Evolutionary conservation across 2,329 filamentous ascomycete species (phyloP).

Genomic region (Botrytis tulipae): DNA sequence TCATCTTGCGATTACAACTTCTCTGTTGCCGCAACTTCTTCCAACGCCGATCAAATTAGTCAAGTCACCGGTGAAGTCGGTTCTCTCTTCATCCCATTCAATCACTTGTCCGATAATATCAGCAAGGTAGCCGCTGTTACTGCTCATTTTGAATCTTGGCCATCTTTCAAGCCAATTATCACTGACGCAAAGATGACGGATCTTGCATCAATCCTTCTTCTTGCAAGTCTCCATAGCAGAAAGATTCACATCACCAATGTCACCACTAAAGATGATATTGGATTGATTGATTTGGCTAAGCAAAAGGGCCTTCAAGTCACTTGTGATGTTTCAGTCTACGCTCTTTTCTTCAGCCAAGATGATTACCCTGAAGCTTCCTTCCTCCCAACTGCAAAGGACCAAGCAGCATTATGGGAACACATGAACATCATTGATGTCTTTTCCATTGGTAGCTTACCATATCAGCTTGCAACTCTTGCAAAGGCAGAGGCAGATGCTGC

Average conservation of each 20-base stretch:
- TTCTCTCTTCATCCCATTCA: constrained; percentile 80
- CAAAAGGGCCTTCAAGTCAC: constrained; percentile 79
- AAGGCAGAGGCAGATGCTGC: constrained; percentile 55
- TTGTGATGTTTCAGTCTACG: constrained; percentile 79
- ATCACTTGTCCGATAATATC: constrained; percentile 74
- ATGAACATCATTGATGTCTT: constrained; percentile 74
- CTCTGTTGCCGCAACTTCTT: constrained; percentile 70
- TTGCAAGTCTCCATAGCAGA: constrained; percentile 74
- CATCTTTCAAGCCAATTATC: constrained; percentile 73
- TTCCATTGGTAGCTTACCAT: constrained; percentile 75
- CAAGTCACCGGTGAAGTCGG: constrained; percentile 71
- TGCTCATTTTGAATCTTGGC: constrained; percentile 76
- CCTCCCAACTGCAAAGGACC: constrained; percentile 66
- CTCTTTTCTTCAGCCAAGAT: constrained; percentile 69
- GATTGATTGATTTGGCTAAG: constrained; percentile 73
- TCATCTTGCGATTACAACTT: constrained; percentile 78
- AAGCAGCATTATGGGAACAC: constrained; percentile 72
- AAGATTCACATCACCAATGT: constrained; percentile 79
- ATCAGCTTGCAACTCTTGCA: constrained; percentile 63
- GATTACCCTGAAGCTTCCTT: constrained; percentile 67
- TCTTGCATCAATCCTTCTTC: constrained; percentile 73
- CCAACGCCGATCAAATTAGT: constrained; percentile 72
- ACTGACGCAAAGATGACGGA: constrained; percentile 80
- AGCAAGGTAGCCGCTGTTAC: constrained; percentile 79
- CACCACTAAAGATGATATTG: constrained; percentile 78